Base-by-base conservation (phyloP, 225 moss, liverwort and hornwort genomes). In the Sphagnum contortum region DNA sequence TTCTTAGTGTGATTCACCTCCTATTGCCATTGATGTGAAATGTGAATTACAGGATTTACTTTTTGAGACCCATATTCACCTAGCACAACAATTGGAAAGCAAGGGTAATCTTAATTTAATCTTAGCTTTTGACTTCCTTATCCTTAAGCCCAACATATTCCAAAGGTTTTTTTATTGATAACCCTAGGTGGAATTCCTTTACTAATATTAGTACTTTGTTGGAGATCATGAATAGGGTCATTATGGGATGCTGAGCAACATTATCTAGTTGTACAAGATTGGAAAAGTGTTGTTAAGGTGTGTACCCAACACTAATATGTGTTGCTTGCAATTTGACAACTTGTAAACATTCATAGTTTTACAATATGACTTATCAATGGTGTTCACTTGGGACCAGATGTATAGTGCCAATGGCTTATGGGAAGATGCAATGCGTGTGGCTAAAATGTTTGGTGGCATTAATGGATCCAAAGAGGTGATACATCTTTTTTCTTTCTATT, bases 341-440 rank as follows among this genome's bases (percentile, higher is more conserved):
- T 46, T 57, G 9, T 12, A 29, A 29, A 29, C 29, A 65, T 14
- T 65, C 65, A 3, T 54, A 52, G 6, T 49, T 47, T 48, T 53
- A 7, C 49, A 55, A 55, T 61, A 51, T 60, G 45, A 48, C 29
- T 60, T 60, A 8, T 54, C 52, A 50, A 8, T 52, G 6, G 56
- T 49, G 12, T 64, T 67, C 5, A 54, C 56, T 64, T 12, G 8
- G 47, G 52, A 14, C 61, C 85, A 96, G 96, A 96, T 96, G 96
- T 92, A 96, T 62, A 96, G 83, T 61, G 72, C 81, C 50, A 87
- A 85, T 50, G 76, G 70, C 48, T 77, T 85, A 74, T 92, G 96
- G 96, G 96, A 96, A 71, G 92, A 90, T 66, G 92, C 96, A 11
- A 79, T 96, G 87, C 84, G 92, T n/a, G 88, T 96, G 48, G 96